phyloP scores from a whole-genome alignment of 495 filamentous ascomycete species.

The Pyrenopolyporus hunteri region DNA sequence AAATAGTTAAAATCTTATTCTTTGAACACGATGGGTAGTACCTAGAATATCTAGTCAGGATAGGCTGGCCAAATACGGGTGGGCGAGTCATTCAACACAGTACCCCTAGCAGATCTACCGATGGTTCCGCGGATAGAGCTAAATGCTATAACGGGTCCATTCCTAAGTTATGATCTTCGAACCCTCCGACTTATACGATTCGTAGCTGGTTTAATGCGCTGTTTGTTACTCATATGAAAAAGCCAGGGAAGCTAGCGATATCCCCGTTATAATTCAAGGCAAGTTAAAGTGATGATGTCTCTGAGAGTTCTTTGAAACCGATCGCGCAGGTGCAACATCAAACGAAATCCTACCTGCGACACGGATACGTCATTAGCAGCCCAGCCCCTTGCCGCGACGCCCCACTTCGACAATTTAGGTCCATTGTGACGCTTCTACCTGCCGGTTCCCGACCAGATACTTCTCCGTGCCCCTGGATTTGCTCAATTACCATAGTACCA shows the following conservation, averaged over 20 bases:
- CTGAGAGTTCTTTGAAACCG: conserved; percentile 2
- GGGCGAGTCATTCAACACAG: conserved; percentile 26
- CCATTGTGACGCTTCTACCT: background rate
- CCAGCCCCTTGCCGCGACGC: conserved; percentile 12
- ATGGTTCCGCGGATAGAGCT: background rate
- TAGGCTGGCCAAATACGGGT: background rate
- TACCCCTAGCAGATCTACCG: conserved; percentile 2
- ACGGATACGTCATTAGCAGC: conserved; percentile 23
- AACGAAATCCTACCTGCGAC: conserved; percentile 7
- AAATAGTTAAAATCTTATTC: background rate
- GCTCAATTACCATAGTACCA: too few species aligned
- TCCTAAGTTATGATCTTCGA: conserved; percentile 9
- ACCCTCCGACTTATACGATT: background rate
- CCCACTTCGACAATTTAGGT: conserved; percentile 7
- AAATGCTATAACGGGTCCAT: conserved; percentile 13
- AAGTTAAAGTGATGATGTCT: background rate
- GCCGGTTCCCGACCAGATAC: conserved; percentile 5
- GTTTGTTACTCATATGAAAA: background rate
- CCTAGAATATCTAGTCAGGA: conserved; percentile 5
- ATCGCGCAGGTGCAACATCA: conserved; percentile 14
- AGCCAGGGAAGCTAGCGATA: too few species aligned
- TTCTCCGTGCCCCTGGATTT: background rate
- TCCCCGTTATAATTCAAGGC: background rate
- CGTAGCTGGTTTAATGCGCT: background rate
- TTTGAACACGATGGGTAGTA: background rate